Evolutionary conservation across 2,329 filamentous ascomycete species (phyloP), one percentile per base, ranked within the genome.

Genomic region (Fusarium aywerte): DNA sequence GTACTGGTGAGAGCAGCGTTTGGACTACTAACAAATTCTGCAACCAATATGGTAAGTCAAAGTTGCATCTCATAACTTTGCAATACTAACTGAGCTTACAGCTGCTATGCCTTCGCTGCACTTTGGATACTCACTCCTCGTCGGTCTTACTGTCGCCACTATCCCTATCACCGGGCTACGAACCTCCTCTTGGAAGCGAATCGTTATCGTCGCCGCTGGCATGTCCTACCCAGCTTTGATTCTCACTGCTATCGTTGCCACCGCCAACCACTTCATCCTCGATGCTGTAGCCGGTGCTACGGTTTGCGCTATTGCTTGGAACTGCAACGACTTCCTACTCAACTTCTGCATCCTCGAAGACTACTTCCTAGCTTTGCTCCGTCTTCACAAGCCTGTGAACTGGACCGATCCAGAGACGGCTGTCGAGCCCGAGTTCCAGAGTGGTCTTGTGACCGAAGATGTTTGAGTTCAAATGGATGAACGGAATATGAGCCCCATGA

Each of bases 91-190:
- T 11, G 13, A 7, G 23, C 10, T n/a, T 25, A 3, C 43, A 88
- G 87, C 88, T 54, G 90, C 90, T 9, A 92, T 92, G 90, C 90
- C 90, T 1, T 90, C 88, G 0, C 82, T 92, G 16, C 90, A 92
- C 76, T 92, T 92, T 73, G 90, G 90, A 4, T 92, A 92, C 79
- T 90, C 89, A 5, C 84, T 92, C 29, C 84, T 92, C 71, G 88
- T 92, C 73, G 90, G 90, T 9, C 78, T 92, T 13, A 92, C 90
- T 5, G 83, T 92, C 58, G 85, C 87, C 69, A 87, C 86, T 1
- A 85, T 92, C 44, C 90, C 90, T 2, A 80, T 92, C 1, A 78
- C 83, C 11, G 81, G 84, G 23, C 80, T 84, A 21, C 84, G 88
- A 53, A 76, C 81, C 18, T 80, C 80, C 10, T 81, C 81, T 2